These are phyloP conservation scores for Spencermartinsiella ligniputridi DNA, from an alignment of 1,139 yeast species.

Conservation along the genomic window DNA sequence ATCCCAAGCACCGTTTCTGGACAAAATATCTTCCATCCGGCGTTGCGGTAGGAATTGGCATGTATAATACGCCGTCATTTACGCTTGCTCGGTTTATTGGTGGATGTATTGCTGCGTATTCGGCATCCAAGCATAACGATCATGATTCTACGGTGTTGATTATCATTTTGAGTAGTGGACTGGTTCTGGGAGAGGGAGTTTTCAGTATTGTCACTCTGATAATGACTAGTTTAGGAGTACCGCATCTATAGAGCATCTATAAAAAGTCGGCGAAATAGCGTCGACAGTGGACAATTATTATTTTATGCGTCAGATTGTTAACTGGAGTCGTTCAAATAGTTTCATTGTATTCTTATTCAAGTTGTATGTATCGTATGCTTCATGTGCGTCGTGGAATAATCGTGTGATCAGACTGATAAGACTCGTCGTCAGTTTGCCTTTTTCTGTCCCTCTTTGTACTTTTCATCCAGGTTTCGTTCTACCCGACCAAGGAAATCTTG, in stretches of 20 bases:
- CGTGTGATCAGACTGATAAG: too few relatives aligned
- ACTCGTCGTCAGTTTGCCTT: too few relatives aligned
- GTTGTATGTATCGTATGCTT: too few relatives aligned
- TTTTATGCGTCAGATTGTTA: too few relatives aligned
- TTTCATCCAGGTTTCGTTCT: conserved; percentile 59
- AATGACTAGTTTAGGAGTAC: conserved; percentile 57
- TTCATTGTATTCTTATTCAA: too few relatives aligned
- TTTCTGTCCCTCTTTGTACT: conserved; percentile 56
- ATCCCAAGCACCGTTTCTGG: conserved; percentile 40
- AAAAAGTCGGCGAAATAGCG: too few relatives aligned
- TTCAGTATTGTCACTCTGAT: conserved; percentile 79
- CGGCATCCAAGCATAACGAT: conserved; percentile 25
- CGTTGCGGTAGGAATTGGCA: conserved; percentile 95
- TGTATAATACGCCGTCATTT: conserved; percentile 88
- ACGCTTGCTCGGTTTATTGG: conserved; percentile 91
- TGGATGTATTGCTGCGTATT: conserved; percentile 56
- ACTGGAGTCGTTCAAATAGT: too few relatives aligned
- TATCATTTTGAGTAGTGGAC: conserved; percentile 87
- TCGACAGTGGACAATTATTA: too few relatives aligned
- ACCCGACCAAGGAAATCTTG: conserved; percentile 85
- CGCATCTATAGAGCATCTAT: conserved; percentile 35
- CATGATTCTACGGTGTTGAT: conserved; percentile 53
- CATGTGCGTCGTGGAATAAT: too few relatives aligned
- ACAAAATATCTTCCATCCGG: conserved; percentile 77
- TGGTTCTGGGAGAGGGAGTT: conserved; percentile 90